These are phyloP conservation scores for Daldinia bambusicola DNA, from an alignment of 495 filamentous ascomycete species.

Conservation along the genomic window DNA sequence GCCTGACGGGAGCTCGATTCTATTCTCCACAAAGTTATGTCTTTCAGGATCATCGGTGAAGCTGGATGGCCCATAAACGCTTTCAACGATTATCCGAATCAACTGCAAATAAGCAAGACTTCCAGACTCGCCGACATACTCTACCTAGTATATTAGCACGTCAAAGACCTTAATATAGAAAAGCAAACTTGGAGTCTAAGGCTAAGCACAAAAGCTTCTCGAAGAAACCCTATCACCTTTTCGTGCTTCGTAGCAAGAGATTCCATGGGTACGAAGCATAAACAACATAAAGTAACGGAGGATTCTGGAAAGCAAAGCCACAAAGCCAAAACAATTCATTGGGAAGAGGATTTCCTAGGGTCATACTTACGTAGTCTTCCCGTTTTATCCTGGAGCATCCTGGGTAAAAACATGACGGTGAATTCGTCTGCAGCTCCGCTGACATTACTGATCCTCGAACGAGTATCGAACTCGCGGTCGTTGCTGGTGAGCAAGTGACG, in stretches of 20 bases:
- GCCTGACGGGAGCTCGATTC: slow-evolving; percentile 59
- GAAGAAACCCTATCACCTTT: not conserved
- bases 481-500: slow-evolving; percentile 46
- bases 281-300: not conserved
- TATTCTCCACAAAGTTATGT: slow-evolving; percentile 74
- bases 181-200: not conserved
- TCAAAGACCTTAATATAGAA: not conserved
- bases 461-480: slow-evolving; percentile 60
- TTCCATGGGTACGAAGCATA: not conserved
- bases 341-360: not conserved
- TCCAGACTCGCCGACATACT: slow-evolving; percentile 79
- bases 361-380: slow-evolving; percentile 64
- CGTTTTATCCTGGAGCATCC: slow-evolving; percentile 69
- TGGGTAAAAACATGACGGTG: slow-evolving; percentile 64
- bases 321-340: not conserved
- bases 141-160: slow-evolving; percentile 45
- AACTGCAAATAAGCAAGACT: slow-evolving; percentile 77
- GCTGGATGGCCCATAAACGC: slow-evolving; percentile 68
- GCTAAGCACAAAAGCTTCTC: not conserved
- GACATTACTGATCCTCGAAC: slow-evolving; percentile 60
- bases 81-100: slow-evolving; percentile 76
- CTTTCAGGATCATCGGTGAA: slow-evolving; percentile 76
- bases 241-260: not conserved
- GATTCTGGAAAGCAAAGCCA: not conserved
- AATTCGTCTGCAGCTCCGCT: slow-evolving; percentile 66